phyloP scores from a whole-genome alignment of 768 basidiomycete species.

The Pisolithus microcarpus region DNA sequence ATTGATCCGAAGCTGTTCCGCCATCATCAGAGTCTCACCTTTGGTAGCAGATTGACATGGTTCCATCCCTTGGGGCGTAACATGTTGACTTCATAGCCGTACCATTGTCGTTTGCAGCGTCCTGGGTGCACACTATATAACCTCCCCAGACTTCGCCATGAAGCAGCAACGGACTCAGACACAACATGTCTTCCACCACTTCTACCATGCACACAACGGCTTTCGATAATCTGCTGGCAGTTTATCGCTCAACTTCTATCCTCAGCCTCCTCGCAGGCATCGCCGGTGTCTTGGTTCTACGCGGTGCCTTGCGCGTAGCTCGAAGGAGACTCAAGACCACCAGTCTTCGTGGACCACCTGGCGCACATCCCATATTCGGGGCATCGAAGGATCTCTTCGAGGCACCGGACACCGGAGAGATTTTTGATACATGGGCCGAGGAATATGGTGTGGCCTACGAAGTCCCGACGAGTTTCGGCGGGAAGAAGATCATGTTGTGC shows the following conservation, averaged over 20 bases:
- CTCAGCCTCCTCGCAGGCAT: slow-evolving; percentile 10
- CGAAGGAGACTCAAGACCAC: slow-evolving; percentile 21
- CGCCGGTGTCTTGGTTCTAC: slow-evolving; percentile 11
- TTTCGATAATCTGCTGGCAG: neutral
- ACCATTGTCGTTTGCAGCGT: too few relatives aligned
- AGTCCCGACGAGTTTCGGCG: slow-evolving; percentile 32
- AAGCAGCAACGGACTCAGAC: too few relatives aligned
- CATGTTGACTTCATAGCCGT: too few relatives aligned
- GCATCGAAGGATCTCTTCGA: slow-evolving; percentile 21
- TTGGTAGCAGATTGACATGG: too few relatives aligned
- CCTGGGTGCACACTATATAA: too few relatives aligned
- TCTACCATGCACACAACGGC: neutral
- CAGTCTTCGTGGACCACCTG: slow-evolving; percentile 36
- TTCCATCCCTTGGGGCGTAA: too few relatives aligned
- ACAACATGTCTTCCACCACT: too few relatives aligned
- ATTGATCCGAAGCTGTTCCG: too few relatives aligned
- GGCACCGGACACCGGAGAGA: slow-evolving; percentile 22
- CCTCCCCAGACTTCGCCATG: too few relatives aligned
- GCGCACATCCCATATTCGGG: slow-evolving; percentile 38
- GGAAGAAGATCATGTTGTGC: slow-evolving; percentile 29
- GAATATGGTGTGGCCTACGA: slow-evolving; percentile 39
- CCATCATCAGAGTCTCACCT: too few relatives aligned
- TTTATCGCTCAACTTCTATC: neutral
- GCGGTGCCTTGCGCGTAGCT: slow-evolving; percentile 6
- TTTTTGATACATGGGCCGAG: slow-evolving; percentile 39